Percentiles rank a stretch among this genome's conserved stretches.
phyloP scores from a whole-genome alignment of 2,329 filamentous ascomycete species.

The Hypocrella siamensis region DNA sequence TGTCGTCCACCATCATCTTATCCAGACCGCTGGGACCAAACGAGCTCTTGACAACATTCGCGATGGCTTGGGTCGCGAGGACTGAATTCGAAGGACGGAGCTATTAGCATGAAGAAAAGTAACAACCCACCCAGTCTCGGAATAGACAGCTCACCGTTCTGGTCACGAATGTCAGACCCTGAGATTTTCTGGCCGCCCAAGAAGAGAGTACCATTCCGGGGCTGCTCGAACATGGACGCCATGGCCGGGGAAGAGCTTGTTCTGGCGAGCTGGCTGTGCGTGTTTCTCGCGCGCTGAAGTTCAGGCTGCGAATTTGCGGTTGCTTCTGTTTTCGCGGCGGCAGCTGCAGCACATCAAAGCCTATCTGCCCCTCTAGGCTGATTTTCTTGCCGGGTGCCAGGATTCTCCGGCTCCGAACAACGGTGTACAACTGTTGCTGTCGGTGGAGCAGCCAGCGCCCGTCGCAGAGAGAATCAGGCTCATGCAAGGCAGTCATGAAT shows the following conservation, averaged over 20 bases:
- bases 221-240: constrained; percentile 93
- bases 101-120: constrained; percentile 1
- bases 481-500: no score
- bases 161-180: constrained; percentile 88
- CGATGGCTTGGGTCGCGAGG: constrained; percentile 86
- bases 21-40: constrained; percentile 94
- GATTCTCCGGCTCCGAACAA: no score
- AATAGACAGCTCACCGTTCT: constrained; percentile 53
- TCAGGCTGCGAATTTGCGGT: constrained; percentile 1
- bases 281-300: constrained; percentile 4
- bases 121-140: not conserved
- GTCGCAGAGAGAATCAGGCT: no score
- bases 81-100: constrained; percentile 33
- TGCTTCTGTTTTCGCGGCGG: no score
- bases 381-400: no score
- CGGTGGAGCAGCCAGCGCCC: no score
- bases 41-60: constrained; percentile 97
- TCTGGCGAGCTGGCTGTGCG: constrained; percentile 12
- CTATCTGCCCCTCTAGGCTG: no score
- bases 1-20: constrained; percentile 99
- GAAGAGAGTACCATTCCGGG: constrained; percentile 90
- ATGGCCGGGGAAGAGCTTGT: no score
- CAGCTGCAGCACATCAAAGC: no score
- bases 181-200: constrained; percentile 96
- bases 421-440: no score